Conservation (phyloP, 768 basidiomycete genomes). For the Jaapia argillacea region DNA sequence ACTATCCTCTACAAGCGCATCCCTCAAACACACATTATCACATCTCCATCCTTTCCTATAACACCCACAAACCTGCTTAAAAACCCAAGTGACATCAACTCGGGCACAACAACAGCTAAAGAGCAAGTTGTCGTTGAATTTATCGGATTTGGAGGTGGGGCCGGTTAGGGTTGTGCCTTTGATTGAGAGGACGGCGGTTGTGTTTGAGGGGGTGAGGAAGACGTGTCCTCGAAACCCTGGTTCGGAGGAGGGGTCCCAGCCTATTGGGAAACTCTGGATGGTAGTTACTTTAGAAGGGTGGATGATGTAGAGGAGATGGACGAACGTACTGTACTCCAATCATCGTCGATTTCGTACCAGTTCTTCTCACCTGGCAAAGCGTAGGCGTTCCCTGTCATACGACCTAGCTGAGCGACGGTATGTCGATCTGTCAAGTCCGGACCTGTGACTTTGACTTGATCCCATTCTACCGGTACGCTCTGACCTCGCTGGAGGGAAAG, state of each 20-base stretch:
- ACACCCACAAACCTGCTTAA: slow-evolving; percentile 84
- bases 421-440: slow-evolving; percentile 76
- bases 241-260: slow-evolving; percentile 56
- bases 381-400: slow-evolving; percentile 90
- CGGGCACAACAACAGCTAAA: slow-evolving; percentile 93
- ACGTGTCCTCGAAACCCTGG: slow-evolving; percentile 83
- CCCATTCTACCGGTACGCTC: slow-evolving; percentile 57
- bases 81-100: slow-evolving; percentile 80
- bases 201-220: slow-evolving; percentile 69
- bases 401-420: slow-evolving; percentile 72
- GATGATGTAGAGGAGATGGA: background rate
- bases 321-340: slow-evolving; percentile 51
- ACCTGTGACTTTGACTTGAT: slow-evolving; percentile 47
- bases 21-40: slow-evolving; percentile 70
- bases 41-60: slow-evolving; percentile 64
- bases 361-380: slow-evolving; percentile 54
- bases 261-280: slow-evolving; percentile 66
- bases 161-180: slow-evolving; percentile 85
- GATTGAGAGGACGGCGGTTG: slow-evolving; percentile 79
- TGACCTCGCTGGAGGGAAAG: slow-evolving; percentile 38
- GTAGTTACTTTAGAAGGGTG: background rate
- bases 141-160: slow-evolving; percentile 84
- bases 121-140: slow-evolving; percentile 83
- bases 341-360: slow-evolving; percentile 74
- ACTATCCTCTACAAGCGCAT: slow-evolving; percentile 79